A percentile compares a stretch with the other conserved stretches of the same genome.
phyloP scores from a whole-genome alignment of 371 early-diverging fungal genomes.

The Choanephora cucurbitarum region DNA sequence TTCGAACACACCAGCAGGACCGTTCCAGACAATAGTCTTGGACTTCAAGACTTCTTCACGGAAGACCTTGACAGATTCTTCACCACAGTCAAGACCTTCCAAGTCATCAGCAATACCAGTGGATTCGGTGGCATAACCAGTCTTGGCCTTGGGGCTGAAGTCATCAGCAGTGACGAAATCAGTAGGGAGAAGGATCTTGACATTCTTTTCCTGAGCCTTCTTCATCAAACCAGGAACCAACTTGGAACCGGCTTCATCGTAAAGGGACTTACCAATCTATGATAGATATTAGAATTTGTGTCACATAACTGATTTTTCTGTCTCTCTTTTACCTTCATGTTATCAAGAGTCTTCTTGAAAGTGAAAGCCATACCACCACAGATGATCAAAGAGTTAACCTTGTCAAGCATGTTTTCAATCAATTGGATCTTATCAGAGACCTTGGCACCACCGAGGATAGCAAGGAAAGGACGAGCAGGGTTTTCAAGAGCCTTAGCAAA shows the following conservation, averaged over 20 bases:
- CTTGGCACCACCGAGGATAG: slow-evolving; percentile 99
- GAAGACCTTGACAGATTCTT: slow-evolving; percentile 78
- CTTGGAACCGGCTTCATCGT: slow-evolving; percentile 86
- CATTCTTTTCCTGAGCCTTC: slow-evolving; percentile 86
- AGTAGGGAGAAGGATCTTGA: slow-evolving; percentile 86
- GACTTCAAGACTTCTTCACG: slow-evolving; percentile 69
- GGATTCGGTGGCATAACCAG: slow-evolving; percentile 83
- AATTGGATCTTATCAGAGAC: slow-evolving; percentile 98
- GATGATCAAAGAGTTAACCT: slow-evolving; percentile 89
- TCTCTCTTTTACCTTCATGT: slow-evolving; percentile 14
- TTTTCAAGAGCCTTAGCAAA: slow-evolving; percentile 94
- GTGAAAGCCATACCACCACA: slow-evolving; percentile 99
- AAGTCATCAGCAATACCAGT: slow-evolving; percentile 91
- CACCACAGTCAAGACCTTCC: slow-evolving; percentile 94
- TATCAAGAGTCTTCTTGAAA: slow-evolving; percentile 48
- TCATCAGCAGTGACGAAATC: slow-evolving; percentile 92
- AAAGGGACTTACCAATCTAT: slow-evolving; percentile 93
- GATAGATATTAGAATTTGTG: too few species aligned
- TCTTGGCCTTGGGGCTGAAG: slow-evolving; percentile 81
- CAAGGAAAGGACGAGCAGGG: slow-evolving; percentile 94
- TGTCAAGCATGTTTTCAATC: slow-evolving; percentile 95
- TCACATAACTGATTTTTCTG: slow-evolving; percentile 77
- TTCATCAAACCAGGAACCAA: slow-evolving; percentile 83
- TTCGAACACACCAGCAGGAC: slow-evolving; percentile 98
- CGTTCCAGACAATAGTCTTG: slow-evolving; percentile 99